Percentiles rank a stretch among this genome's conserved stretches.
Conservation (phyloP, 2,329 filamentous ascomycete genomes). For the Thelonectria rubi region DNA sequence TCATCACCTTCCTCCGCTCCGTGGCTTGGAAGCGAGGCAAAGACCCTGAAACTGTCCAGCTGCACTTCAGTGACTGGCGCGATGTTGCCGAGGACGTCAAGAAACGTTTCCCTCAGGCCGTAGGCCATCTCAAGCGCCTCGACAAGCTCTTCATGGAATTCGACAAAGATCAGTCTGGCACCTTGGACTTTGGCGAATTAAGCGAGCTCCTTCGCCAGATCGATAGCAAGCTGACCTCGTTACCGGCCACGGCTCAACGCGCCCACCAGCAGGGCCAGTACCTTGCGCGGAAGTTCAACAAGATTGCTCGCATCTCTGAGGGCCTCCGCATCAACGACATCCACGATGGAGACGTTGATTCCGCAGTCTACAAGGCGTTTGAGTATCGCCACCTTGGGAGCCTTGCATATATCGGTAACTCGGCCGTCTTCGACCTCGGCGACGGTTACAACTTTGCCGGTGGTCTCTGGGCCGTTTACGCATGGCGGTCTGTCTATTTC, state of each 20-base stretch:
- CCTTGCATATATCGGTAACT: constrained; percentile 95
- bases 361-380: constrained; percentile 92
- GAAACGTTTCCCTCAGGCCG: constrained; percentile 89
- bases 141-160: constrained; percentile 93
- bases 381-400: constrained; percentile 93
- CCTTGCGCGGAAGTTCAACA: constrained; percentile 92
- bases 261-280: constrained; percentile 97
- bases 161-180: constrained; percentile 91
- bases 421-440: constrained; percentile 90
- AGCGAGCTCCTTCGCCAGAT: constrained; percentile 89
- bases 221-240: constrained; percentile 90
- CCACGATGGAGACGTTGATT: constrained; percentile 88
- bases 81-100: constrained; percentile 83
- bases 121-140: constrained; percentile 84
- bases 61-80: constrained; percentile 90
- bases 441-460: constrained; percentile 81
- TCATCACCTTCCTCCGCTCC: constrained; percentile 87
- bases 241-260: constrained; percentile 94
- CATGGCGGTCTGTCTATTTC: constrained; percentile 97
- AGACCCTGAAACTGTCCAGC: constrained; percentile 86
- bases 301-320: constrained; percentile 79
- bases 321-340: constrained; percentile 83
- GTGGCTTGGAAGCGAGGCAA: constrained; percentile 92
- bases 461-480: constrained; percentile 90
- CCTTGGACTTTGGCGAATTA: constrained; percentile 92